A percentile compares a stretch with the other conserved stretches of the same genome.
phyloP scores from a whole-genome alignment of 2,329 filamentous ascomycete genomes.

The Fusarium sacchari region DNA sequence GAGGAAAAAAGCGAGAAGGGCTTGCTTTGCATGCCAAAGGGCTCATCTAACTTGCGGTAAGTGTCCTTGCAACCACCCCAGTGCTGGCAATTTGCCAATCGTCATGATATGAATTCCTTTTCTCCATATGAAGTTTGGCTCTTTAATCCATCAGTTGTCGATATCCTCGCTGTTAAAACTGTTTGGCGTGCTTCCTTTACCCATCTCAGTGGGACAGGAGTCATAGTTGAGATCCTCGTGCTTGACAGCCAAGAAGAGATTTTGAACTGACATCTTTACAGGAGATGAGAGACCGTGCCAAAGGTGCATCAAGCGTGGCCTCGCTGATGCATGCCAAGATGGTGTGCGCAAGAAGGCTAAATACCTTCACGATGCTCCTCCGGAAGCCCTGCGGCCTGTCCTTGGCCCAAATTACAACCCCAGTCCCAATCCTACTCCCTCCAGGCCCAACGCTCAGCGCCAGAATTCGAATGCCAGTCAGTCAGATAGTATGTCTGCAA shows the following conservation, averaged over 20 bases:
- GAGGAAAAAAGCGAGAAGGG: conserved; percentile 94
- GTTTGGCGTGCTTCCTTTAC: not conserved
- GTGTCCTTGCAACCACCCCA: conserved; percentile 52
- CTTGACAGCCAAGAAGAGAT: conserved; percentile 3
- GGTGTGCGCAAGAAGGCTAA: conserved; percentile 99
- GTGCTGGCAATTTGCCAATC: not conserved
- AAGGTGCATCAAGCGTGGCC: conserved; percentile 90
- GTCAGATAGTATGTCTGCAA: conserved; percentile 57
- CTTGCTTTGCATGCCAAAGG: conserved; percentile 96
- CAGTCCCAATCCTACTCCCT: conserved; percentile 58
- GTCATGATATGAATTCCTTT: conserved; percentile 1
- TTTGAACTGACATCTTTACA: conserved; percentile 52
- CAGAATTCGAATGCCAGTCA: conserved; percentile 60
- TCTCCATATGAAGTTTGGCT: conserved; percentile 26
- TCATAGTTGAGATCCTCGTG: not conserved
- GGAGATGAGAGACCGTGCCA: conserved; percentile 95
- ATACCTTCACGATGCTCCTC: conserved; percentile 95
- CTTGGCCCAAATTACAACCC: conserved; percentile 77
- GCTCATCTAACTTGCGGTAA: conserved; percentile 98
- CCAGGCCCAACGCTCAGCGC: conserved; percentile 57
- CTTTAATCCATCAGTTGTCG: conserved; percentile 1
- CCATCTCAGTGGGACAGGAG: not conserved
- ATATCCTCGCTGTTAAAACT: conserved; percentile 1
- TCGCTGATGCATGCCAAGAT: conserved; percentile 92
- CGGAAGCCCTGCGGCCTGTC: conserved; percentile 88